Conservation (phyloP, 345 rosid species). For the Euphorbia lathyris region DNA sequence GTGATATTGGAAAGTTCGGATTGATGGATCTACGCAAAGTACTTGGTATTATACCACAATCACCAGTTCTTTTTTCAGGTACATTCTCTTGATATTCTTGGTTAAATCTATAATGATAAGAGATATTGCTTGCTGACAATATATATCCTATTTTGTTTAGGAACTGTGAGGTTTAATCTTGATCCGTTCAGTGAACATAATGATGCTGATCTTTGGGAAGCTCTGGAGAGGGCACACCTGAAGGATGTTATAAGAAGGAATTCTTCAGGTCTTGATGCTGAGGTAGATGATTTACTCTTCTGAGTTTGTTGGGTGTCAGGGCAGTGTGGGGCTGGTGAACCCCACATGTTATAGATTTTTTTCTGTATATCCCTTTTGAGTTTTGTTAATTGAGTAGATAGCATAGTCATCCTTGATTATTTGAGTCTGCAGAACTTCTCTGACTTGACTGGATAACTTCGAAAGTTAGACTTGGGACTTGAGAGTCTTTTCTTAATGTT, state of each 20-base stretch:
- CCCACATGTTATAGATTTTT: background rate
- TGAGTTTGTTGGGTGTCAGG: background rate
- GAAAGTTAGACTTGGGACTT: background rate
- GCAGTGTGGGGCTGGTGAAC: background rate
- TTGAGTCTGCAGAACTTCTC: background rate
- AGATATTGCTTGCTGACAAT: background rate
- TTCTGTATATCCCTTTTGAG: background rate
- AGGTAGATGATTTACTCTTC: conserved; percentile 44
- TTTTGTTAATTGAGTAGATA: background rate
- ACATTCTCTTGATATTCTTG: background rate
- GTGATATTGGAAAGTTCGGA: conserved; percentile 74
- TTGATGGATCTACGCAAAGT: conserved; percentile 89
- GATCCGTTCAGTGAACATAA: conserved; percentile 97
- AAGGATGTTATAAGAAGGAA: conserved; percentile 87
- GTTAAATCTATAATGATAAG: background rate
- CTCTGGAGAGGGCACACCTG: conserved; percentile 93
- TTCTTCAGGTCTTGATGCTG: conserved; percentile 81
- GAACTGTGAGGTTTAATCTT: conserved; percentile 92
- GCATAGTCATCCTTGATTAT: background rate
- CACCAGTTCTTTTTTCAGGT: conserved; percentile 99
- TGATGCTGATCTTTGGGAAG: conserved; percentile 98
- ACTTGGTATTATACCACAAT: conserved; percentile 95
- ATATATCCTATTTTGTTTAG: conserved; percentile 32
- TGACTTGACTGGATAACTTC: background rate
- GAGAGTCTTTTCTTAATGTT: background rate